Evolutionary conservation across 495 filamentous ascomycete genomes (phyloP), one percentile per base, ranked within the genome.

Genomic region (Daldinia caldariorum): DNA sequence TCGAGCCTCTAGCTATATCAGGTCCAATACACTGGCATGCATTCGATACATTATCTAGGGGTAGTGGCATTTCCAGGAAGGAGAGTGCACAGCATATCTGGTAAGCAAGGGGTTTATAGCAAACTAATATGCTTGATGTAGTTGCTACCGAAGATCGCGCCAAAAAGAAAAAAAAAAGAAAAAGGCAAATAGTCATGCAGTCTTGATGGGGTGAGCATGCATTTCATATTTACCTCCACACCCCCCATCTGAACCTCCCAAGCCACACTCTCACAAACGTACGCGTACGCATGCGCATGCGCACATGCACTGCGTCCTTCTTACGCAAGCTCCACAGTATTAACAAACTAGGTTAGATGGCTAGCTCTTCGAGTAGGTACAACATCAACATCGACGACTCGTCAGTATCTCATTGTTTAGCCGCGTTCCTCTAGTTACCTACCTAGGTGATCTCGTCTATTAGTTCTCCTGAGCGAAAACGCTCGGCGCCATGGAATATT

Each of bases 401-500:
- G 67, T 74, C 34, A 58, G 38, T 16, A 56, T 39, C 0, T 39
- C 68, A 3, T 54, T 41, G 20, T 78, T 86, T 67, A 87, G 85
- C 70, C 83, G 87, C 39, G 76, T 88, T n/a, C 86, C 85, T 9
- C 55, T 89, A 8, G 26, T 1, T 26, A 26, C n/a, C n/a, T n/a
- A n/a, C n/a, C n/a, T n/a, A n/a, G n/a, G n/a, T n/a, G n/a, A n/a
- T n/a, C n/a, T n/a, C n/a, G n/a, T 71, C 77, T 18, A 84, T 81
- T 41, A 66, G 81, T n/a, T 63, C 63, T 7, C 68, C 68, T 10
- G 77, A 82, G 47, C 77, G 72, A 53, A 70, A 77, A 49, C 86
- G 89, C 18, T 87, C 77, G 59, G 82, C 84, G 4, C 74, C 83
- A 0, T 82, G 87, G 4, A 83, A 90, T 53, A 90, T 53, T 86